phyloP scores from a whole-genome alignment of 1,284 basidiomycete species.

The Rhodotorula sp. region DNA sequence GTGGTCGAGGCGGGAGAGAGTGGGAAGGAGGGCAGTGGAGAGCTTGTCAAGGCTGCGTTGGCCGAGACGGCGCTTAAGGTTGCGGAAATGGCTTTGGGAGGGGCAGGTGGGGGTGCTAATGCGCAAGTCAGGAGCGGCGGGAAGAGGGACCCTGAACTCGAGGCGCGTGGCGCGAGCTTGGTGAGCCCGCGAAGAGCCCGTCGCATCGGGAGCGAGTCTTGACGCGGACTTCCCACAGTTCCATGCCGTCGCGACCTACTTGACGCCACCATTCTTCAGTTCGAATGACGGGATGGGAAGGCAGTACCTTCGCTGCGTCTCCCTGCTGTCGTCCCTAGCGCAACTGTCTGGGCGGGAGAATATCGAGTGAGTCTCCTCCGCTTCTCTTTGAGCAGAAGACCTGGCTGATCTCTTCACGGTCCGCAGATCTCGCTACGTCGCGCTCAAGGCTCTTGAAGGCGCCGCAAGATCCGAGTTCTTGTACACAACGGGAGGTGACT shows the following conservation, averaged over 20 bases:
- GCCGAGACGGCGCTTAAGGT: conserved; percentile 73
- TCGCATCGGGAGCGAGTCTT: not conserved
- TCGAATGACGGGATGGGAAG: conserved; percentile 40
- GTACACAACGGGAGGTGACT: conserved; percentile 72
- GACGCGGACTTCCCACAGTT: conserved; percentile 52
- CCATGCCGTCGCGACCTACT: conserved; percentile 87
- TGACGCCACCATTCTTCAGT: conserved; percentile 61
- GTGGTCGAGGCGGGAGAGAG: conserved; percentile 87
- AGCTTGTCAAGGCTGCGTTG: conserved; percentile 58
- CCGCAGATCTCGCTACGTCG: conserved; percentile 74
- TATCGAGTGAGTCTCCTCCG: conserved; percentile 5
- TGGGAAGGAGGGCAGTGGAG: conserved; percentile 50
- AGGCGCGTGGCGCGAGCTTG: conserved; percentile 75
- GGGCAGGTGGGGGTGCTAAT: not conserved
- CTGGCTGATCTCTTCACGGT: not conserved
- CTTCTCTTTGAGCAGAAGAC: not conserved
- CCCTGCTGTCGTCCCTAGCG: conserved; percentile 67
- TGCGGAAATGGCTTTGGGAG: conserved; percentile 63
- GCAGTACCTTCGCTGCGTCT: conserved; percentile 59
- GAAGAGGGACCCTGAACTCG: conserved; percentile 71
- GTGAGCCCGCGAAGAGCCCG: conserved; percentile 55
- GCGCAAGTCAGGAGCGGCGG: conserved; percentile 6
- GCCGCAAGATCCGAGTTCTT: conserved; percentile 81
- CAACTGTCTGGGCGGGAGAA: conserved; percentile 51
- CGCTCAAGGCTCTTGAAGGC: conserved; percentile 75